Evolutionary conservation across 331 rosid genomes (phyloP), one percentile per base, ranked within the genome.

Genomic region (Arachis monticola): DNA sequence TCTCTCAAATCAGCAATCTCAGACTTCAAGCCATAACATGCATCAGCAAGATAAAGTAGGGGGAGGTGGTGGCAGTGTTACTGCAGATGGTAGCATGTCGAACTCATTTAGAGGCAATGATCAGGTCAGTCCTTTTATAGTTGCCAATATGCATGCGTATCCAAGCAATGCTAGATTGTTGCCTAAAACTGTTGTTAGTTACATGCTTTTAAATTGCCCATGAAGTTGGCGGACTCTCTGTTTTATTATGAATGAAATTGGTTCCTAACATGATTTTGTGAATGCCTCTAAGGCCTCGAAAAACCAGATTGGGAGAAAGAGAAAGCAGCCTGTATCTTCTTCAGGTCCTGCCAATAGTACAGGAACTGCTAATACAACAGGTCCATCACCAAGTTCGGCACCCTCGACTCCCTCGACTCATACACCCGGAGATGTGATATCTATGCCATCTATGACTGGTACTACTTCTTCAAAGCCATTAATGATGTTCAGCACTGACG

Each of bases 301-400:
- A 86, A 95, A 69, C 84, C 99, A 95, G 87, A 83, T 96, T 17
- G 97, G 93, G 77, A 92, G 99, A 87, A 95, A 95, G 90, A 89
- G 98, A 79, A 95, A 95, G 85, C 99, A 95, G 73, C 92, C 97
- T 14, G 98, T 86, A 46, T 90, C 99, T 64, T 95, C 99, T 81
- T 95, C 98, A 10, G 99, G 99, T 66, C 99, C 99, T 78, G 99
- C 99, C 60, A 95, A 95, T 80, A 95, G 99, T 83, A 83, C 98
- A 3, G 98, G 98, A 79, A 95, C 99, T 7, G 97, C 94, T 64
- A 95, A 95, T 84, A 92, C 99, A 0, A 80, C 99, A 5, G 99
- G 99, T 32, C 99, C 98, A 4, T 95, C 99, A 40, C 97, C 98
- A 45, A 92, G 99, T 83, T 95, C 98, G 55, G 99, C 99, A 46